Conservation (phyloP, 1,139 yeast species). For the Debaryomyces fabryi region DNA sequence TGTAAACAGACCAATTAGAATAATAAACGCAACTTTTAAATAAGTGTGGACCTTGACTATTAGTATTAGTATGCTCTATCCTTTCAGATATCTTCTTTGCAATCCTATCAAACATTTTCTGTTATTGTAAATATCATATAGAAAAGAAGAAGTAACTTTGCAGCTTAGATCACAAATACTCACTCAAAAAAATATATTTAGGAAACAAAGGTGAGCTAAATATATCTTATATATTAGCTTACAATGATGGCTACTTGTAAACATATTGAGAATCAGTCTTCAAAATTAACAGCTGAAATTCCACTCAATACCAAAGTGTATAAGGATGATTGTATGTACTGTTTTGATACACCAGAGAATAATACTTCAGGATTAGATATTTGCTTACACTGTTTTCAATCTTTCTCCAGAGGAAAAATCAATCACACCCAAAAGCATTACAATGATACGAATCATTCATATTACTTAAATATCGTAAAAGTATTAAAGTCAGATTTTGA, state of each 20-base stretch:
- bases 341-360: constrained; percentile 74
- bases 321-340: constrained; percentile 84
- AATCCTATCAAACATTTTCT: constrained; percentile 4
- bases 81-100: not conserved
- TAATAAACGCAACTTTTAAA: constrained; percentile 38
- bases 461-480: constrained; percentile 60
- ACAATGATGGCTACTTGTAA: constrained; percentile 8
- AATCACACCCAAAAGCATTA: constrained; percentile 60
- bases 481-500: constrained; percentile 41
- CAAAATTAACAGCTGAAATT: constrained; percentile 22
- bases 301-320: constrained; percentile 45
- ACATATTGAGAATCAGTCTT: constrained; percentile 23
- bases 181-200: constrained; percentile 2
- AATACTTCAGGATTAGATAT: constrained; percentile 65
- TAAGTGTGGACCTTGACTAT: not conserved
- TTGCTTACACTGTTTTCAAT: constrained; percentile 66
- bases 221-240: not conserved
- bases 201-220: not conserved
- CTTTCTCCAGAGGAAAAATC: constrained; percentile 57
- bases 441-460: constrained; percentile 51
- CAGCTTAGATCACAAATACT: constrained; percentile 1
- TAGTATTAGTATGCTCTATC: not conserved
- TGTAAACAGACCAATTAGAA: constrained; percentile 75
- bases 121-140: not conserved
- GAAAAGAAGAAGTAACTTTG: not conserved